A percentile compares a stretch with the other conserved stretches of the same genome.
Conservation (phyloP, 1,284 basidiomycete species). For the Sanghuangporus weigelae region DNA sequence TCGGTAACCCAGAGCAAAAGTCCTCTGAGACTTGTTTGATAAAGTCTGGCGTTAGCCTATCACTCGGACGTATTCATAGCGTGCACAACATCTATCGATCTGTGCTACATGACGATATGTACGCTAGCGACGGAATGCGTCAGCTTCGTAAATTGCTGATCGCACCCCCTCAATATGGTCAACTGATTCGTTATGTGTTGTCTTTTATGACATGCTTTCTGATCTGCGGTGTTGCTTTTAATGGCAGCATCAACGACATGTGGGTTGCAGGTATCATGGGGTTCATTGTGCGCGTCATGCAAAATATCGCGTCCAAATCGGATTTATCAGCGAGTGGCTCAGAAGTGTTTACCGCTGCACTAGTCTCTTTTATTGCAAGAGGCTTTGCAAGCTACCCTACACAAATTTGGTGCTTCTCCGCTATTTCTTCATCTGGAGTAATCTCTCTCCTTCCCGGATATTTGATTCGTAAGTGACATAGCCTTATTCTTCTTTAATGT, state of each 20-base stretch:
- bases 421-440: slow-evolving; percentile 79
- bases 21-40: slow-evolving; percentile 74
- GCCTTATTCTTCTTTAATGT: neutral
- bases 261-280: slow-evolving; percentile 72
- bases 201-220: slow-evolving; percentile 72
- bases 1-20: slow-evolving; percentile 56
- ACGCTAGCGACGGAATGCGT: slow-evolving; percentile 57
- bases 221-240: slow-evolving; percentile 78
- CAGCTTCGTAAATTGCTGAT: slow-evolving; percentile 56
- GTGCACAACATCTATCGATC: slow-evolving; percentile 73
- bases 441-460: slow-evolving; percentile 81
- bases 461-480: slow-evolving; percentile 60
- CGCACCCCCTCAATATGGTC: slow-evolving; percentile 56
- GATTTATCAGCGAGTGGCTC: slow-evolving; percentile 84
- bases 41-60: slow-evolving; percentile 66
- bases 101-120: slow-evolving; percentile 72
- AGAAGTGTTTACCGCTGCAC: slow-evolving; percentile 78
- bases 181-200: slow-evolving; percentile 58
- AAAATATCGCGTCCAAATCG: slow-evolving; percentile 68
- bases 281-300: slow-evolving; percentile 60
- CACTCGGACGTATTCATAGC: slow-evolving; percentile 65
- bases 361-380: slow-evolving; percentile 76
- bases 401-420: slow-evolving; percentile 81
- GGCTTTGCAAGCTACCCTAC: slow-evolving; percentile 70
- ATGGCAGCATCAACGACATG: slow-evolving; percentile 79